phyloP scores from a whole-genome alignment of 1,139 yeast genomes.

The Blastobotrys indianensis region DNA sequence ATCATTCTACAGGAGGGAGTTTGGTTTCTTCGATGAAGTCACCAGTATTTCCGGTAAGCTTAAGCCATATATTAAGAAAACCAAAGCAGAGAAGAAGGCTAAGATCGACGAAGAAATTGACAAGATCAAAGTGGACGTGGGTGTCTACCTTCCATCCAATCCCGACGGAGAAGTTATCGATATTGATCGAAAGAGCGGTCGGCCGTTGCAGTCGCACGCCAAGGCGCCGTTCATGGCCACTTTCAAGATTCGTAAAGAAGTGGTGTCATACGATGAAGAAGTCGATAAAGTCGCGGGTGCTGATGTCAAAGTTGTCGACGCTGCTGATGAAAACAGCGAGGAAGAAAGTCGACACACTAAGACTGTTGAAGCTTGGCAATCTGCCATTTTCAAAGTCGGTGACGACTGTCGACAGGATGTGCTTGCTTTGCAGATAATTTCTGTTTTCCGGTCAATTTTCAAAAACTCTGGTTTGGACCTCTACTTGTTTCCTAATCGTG shows the following conservation, averaged over 20 bases:
- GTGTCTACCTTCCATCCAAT: slow-evolving; percentile 90
- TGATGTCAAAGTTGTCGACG: slow-evolving; percentile 5
- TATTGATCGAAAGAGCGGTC: slow-evolving; percentile 86
- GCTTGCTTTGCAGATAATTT: slow-evolving; percentile 83
- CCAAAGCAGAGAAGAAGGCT: slow-evolving; percentile 92
- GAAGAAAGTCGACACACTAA: not conserved
- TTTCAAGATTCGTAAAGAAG: slow-evolving; percentile 68
- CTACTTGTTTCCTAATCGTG: slow-evolving; percentile 88
- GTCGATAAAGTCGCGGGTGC: slow-evolving; percentile 27
- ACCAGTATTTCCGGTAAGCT: slow-evolving; percentile 91
- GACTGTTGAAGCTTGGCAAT: slow-evolving; percentile 54
- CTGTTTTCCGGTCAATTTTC: slow-evolving; percentile 91
- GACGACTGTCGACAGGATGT: slow-evolving; percentile 99
- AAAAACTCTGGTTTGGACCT: slow-evolving; percentile 79
- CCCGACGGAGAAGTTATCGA: slow-evolving; percentile 94
- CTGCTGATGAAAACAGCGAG: slow-evolving; percentile 3
- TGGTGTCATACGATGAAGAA: slow-evolving; percentile 35
- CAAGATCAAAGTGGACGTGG: slow-evolving; percentile 66
- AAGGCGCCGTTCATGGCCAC: slow-evolving; percentile 98
- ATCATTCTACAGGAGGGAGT: slow-evolving; percentile 72
- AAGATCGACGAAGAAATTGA: slow-evolving; percentile 97
- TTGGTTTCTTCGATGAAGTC: slow-evolving; percentile 83
- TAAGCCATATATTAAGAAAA: slow-evolving; percentile 86
- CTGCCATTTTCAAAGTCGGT: slow-evolving; percentile 98
- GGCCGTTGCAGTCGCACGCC: slow-evolving; percentile 97